Base-by-base conservation (phyloP, 176 grass and related monocot species). In the Hyparrhenia diplandra region DNA sequence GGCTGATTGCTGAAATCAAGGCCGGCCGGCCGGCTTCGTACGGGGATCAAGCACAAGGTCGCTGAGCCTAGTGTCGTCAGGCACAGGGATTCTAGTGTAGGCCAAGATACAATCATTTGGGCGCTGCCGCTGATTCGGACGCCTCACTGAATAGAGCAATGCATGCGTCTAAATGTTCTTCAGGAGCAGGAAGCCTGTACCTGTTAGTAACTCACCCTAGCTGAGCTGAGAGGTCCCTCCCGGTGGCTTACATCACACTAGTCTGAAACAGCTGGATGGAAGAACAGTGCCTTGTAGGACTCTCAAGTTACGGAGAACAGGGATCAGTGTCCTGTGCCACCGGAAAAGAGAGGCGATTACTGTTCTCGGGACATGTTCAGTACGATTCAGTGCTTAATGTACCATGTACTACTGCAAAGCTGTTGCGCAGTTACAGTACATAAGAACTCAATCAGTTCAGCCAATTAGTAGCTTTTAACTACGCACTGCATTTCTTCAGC, bases 61-160 rank as follows among this genome's bases (percentile, higher is more conserved):
- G 75, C 58, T n/a, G 86, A 72, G 55, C 43, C 57, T 3, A 41
- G 7, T n/a, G 82, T 85, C 87, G 63, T 71, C 77, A 81, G 55
- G 64, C 24, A 80, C 70, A 85, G 76, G 67, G 60, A 64, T 25
- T n/a, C n/a, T n/a, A n/a, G n/a, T 75, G 78, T 82, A 73, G 83
- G 73, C 45, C 87, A 85, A 10, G 39, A 4, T 23, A 46, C 58
- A 82, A 82, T 85, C 83, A 85, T 89, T 82, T 41, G 87, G 87
- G 57, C 3, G 32, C 83, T 83, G 57, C 41, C 1, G 43, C 81
- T 67, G 83, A 82, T 67, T 78, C 73, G 66, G 87, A 82, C 40
- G 78, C 78, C 67, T 82, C 87, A 89, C 78, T 32, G 31, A 32
- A 32, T 32, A 32, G 31, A 32, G 31, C 31, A 32, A 32, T 32